Evolutionary conservation across 2,329 filamentous ascomycete species (phyloP).

Genomic region (Mariannaea sp.): DNA sequence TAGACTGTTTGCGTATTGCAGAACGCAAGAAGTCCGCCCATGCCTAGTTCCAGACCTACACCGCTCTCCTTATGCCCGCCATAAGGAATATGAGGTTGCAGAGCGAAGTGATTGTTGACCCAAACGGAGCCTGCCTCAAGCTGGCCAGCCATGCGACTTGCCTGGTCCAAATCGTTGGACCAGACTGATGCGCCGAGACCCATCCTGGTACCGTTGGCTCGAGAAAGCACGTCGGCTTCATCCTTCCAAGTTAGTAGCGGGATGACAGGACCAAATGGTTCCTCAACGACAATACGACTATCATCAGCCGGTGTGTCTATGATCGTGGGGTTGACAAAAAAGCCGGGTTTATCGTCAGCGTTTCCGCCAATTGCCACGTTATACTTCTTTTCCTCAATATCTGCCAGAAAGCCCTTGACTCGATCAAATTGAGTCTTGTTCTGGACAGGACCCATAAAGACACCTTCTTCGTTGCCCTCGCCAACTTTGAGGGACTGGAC

Average conservation of each 20-base stretch:
- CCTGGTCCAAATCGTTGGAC: slow-evolving; percentile 54
- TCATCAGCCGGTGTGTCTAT: slow-evolving; percentile 61
- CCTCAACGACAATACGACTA: slow-evolving; percentile 58
- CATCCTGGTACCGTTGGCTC: slow-evolving; percentile 57
- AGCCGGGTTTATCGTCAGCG: background rate
- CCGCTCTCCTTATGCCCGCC: slow-evolving; percentile 51
- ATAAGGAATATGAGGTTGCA: slow-evolving; percentile 40
- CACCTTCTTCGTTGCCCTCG: slow-evolving; percentile 45
- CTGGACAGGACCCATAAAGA: slow-evolving; percentile 42
- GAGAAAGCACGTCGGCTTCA: slow-evolving; percentile 61
- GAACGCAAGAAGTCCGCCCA: slow-evolving; percentile 35
- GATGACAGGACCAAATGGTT: slow-evolving; percentile 60
- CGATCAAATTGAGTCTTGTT: slow-evolving; percentile 20
- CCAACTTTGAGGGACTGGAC: slow-evolving; percentile 49
- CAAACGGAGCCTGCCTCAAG: slow-evolving; percentile 63
- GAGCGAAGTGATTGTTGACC: slow-evolving; percentile 61
- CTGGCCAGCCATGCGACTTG: slow-evolving; percentile 54
- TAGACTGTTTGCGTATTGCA: no score
- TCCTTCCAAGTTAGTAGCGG: slow-evolving; percentile 63
- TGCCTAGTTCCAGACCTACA: slow-evolving; percentile 47
- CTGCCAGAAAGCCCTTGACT: slow-evolving; percentile 18
- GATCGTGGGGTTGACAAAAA: slow-evolving; percentile 41
- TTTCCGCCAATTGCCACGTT: slow-evolving; percentile 11
- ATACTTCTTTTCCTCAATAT: background rate
- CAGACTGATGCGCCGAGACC: slow-evolving; percentile 63